Conservation (phyloP, 2,329 filamentous ascomycete genomes). For the Fusarium multiceps region DNA sequence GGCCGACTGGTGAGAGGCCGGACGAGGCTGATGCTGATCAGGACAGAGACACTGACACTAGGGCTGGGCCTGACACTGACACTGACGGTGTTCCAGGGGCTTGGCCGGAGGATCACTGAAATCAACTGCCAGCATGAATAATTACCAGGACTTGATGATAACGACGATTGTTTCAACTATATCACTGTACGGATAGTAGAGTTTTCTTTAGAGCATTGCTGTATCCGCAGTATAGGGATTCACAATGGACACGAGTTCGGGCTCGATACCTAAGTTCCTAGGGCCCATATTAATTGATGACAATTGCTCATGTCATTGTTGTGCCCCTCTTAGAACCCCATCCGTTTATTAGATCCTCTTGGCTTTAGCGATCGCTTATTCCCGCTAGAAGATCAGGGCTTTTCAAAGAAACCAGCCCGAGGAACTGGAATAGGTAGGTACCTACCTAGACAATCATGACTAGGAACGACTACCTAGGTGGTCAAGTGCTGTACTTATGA, state of each 20-base stretch:
- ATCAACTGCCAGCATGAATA: slow-evolving; percentile 14
- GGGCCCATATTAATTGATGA: slow-evolving; percentile 1
- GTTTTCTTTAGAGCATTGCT: neutral
- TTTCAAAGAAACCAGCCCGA: neutral
- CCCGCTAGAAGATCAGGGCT: slow-evolving; percentile 14
- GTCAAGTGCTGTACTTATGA: neutral
- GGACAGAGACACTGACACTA: slow-evolving; percentile 19
- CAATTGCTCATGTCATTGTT: slow-evolving; percentile 4
- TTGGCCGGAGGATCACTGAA: slow-evolving; percentile 49
- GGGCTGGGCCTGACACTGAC: slow-evolving; percentile 2
- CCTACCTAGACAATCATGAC: neutral
- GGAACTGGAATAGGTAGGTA: slow-evolving; percentile 4
- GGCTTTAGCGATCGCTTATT: slow-evolving; percentile 24
- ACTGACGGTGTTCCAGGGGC: slow-evolving; percentile 46
- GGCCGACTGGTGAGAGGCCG: slow-evolving; percentile 27
- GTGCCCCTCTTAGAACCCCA: slow-evolving; percentile 15
- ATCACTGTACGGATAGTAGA: neutral
- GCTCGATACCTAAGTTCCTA: neutral
- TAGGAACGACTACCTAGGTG: neutral
- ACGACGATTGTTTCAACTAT: neutral
- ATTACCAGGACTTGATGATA: neutral
- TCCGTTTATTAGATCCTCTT: slow-evolving; percentile 16
- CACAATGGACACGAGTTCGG: neutral
- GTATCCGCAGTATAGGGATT: neutral
- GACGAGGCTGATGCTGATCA: slow-evolving; percentile 25